Percentiles rank a stretch among this genome's conserved stretches.
Conservation (phyloP, 192 early-diverging fungal genomes). For the Coemansia sp. region DNA sequence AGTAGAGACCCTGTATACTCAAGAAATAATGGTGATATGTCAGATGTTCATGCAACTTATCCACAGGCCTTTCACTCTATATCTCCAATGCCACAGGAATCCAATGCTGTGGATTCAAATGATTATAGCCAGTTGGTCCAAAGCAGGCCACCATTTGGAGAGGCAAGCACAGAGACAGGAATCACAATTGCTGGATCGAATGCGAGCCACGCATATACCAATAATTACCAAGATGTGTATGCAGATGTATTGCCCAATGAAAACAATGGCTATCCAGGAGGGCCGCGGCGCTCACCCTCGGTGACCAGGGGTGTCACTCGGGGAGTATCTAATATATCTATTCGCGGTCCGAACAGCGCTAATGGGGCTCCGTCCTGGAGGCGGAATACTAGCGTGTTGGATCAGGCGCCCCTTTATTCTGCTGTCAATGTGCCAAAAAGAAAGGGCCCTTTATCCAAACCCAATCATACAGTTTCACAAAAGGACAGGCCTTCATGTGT, state of each 20-base stretch:
- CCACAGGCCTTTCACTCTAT: neutral
- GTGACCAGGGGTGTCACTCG: constrained; percentile 29
- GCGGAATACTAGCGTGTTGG: neutral
- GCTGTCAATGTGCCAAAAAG: constrained; percentile 39
- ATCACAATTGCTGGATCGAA: neutral
- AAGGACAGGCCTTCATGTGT: neutral
- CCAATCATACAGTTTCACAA: neutral
- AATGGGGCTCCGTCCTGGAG: constrained; percentile 2
- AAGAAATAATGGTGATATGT: neutral
- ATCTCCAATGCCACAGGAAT: neutral
- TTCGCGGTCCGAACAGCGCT: neutral
- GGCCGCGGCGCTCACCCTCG: constrained; percentile 32
- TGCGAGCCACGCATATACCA: neutral
- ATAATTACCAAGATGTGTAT: neutral
- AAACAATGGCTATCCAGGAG: neutral
- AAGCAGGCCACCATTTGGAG: neutral
- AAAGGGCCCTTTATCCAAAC: neutral
- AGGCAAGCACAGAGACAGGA: neutral
- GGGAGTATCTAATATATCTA: constrained; percentile 28
- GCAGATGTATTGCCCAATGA: neutral
- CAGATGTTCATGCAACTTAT: neutral
- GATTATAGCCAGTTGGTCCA: neutral
- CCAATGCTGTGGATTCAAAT: neutral
- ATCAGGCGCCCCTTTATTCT: constrained; percentile 34
- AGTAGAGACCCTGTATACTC: neutral